A percentile compares a stretch with the other conserved stretches of the same genome.
Evolutionary conservation across 345 rosid genomes (phyloP).

Genomic region (Acer negundo): DNA sequence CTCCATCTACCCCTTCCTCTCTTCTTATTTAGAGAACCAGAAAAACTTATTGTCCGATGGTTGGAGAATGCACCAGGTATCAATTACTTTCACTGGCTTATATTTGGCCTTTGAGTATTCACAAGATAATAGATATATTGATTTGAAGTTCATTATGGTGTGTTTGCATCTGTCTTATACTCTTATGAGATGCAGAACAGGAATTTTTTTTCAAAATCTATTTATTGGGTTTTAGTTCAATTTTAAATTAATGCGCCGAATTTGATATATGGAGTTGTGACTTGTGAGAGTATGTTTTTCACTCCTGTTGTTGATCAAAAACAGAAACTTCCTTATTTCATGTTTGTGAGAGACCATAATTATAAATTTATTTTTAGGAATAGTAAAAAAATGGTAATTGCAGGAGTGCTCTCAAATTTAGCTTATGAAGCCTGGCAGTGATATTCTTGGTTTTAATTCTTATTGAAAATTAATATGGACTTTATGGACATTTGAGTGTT

Average conservation of each 20-base stretch:
- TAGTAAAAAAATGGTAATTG: not conserved
- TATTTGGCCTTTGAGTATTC: not conserved
- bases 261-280: not conserved
- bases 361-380: not conserved
- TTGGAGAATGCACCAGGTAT: conserved; percentile 88
- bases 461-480: not conserved
- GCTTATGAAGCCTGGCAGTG: not conserved
- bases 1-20: conserved; percentile 14
- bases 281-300: not conserved
- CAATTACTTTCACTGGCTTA: not conserved
- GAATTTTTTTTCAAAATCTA: not conserved
- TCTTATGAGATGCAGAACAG: not conserved
- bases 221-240: not conserved
- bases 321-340: not conserved
- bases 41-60: conserved; percentile 80
- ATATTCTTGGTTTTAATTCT: not conserved
- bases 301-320: not conserved
- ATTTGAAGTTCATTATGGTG: not conserved
- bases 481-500: not conserved
- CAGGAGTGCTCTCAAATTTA: not conserved
- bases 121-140: not conserved
- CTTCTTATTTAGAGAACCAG: conserved; percentile 70
- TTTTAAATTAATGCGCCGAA: not conserved
- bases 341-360: not conserved
- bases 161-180: too few relatives aligned